Base-by-base conservation (phyloP, 2,329 filamentous ascomycete genomes). In the Paramyrothecium sp. region DNA sequence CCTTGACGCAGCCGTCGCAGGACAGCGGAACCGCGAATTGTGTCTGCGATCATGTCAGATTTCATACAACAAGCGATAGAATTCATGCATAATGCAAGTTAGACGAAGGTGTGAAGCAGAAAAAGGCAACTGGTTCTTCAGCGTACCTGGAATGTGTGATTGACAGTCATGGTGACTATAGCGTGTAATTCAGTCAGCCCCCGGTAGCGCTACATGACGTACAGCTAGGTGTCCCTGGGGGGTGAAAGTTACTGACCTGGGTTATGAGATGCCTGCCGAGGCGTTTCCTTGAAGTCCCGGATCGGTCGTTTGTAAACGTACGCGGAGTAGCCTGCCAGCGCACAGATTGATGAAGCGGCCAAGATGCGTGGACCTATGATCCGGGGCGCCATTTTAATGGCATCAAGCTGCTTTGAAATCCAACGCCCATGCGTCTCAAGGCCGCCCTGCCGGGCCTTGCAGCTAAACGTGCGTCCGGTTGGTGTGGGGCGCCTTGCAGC, bases 11-110 rank as follows among this genome's bases (percentile, higher is more conserved):
- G 69, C 84, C 81, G 67, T 96, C 89, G 78, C 95, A 98, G 76
- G 88, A 92, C 81, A 98, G 88, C 56, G 92, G 93, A 65, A 98
- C 95, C 62, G 94, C 92, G 75, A 98, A 98, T 63, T 94, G 89
- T 60, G 94, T 96, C 89, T 98, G 63, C 64, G 30, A 19, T 63
- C 69, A 68, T 60, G 60, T 58, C 62, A 55, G 54, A 67, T 73
- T 71, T 73, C 71, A 73, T 75, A 75, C 10, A 5, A 10, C 10
- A 10, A 30, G 26, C 10, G 54, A 58, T 60, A 63, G n/a, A 60
- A 64, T 52, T 64, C 61, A 61, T 61, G 57, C 51, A 30, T 30
- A 30, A 10, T 30, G 26, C 26, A 30, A 10, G 26, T 30, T 30
- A 30, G 26, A 10, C 26, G 10, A 30, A 30, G 4, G 26, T 30